Conservation (phyloP, 768 basidiomycete genomes). For the Hericium coralloides region DNA sequence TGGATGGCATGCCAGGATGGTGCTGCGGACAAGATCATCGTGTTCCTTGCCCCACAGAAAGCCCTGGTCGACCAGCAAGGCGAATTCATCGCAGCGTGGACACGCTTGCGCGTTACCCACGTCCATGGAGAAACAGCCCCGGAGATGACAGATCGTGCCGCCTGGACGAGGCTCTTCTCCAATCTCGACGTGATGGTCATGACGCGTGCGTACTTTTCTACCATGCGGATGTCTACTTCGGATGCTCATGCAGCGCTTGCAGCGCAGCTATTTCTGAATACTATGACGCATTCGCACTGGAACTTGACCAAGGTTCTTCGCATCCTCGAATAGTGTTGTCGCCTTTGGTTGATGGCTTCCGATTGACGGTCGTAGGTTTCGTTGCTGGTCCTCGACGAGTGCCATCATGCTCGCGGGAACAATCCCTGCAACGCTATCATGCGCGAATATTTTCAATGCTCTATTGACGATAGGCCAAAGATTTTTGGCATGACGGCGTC, state of each 20-base stretch:
- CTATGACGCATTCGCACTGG: slow-evolving; percentile 79
- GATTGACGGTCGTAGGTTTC: slow-evolving; percentile 32
- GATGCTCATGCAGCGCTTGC: not conserved
- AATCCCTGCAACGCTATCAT: slow-evolving; percentile 52
- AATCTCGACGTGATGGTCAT: slow-evolving; percentile 72
- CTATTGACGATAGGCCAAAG: slow-evolving; percentile 47
- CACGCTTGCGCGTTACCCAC: slow-evolving; percentile 56
- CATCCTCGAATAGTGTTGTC: not conserved
- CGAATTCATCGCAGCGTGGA: slow-evolving; percentile 53
- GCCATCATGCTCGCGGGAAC: slow-evolving; percentile 47
- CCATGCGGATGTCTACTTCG: not conserved
- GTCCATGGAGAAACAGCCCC: slow-evolving; percentile 67
- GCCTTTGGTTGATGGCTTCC: no score
- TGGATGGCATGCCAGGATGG: slow-evolving; percentile 52
- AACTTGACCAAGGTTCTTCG: slow-evolving; percentile 44
- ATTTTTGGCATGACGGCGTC: slow-evolving; percentile 94
- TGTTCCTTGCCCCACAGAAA: slow-evolving; percentile 83
- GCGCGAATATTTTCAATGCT: slow-evolving; percentile 44
- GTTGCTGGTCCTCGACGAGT: slow-evolving; percentile 49
- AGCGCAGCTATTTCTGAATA: slow-evolving; percentile 80
- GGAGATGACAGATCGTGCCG: slow-evolving; percentile 53
- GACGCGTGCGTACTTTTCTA: slow-evolving; percentile 46
- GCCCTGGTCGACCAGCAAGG: slow-evolving; percentile 80
- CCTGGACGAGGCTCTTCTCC: slow-evolving; percentile 59
- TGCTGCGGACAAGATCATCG: slow-evolving; percentile 47